Evolutionary conservation across 148 eudicot genomes (phyloP), one percentile per base, ranked within the genome.

Genomic region (Rhododendron ovatum): DNA sequence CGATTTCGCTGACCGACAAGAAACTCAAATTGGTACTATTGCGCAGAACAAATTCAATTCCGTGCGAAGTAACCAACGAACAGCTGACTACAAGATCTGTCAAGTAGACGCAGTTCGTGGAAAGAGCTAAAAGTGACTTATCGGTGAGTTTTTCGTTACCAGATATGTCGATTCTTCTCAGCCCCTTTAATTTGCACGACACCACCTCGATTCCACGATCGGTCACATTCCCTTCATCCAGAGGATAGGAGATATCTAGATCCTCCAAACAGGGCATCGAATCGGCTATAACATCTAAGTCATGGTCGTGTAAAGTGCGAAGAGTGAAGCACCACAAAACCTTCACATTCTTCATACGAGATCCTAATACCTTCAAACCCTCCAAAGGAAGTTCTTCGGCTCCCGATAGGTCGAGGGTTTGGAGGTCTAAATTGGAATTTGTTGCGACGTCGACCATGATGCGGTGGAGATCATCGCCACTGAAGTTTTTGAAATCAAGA

Each of bases 131-230:
- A 5, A 95, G 88, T 30, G 94, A 90, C 48, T 86, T 87, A 89
- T 95, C 95, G 0, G 96, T 85, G 39, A 95, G 33, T 61, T 89
- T 84, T 51, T 76, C 74, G 85, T 93, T 90, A 15, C 92, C 93
- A 14, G 95, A 88, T 37, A 95, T 28, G 86, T 93, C 71, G 82
- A 95, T 92, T 79, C 73, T 92, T 55, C 83, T 86, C 91, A 95
- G 79, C 3, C 88, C 87, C 65, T 50, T 53, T 8, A 95, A 69
- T 63, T 82, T 90, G 4, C 83, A 85, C 77, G 94, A 91, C 87
- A 95, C 65, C 47, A 88, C 73, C 80, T 88, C 86, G 59, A 95
- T 82, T 5, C 43, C 98, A 78, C 33, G 22, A 89, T 95, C 96
- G 48, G 93, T 92, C 55, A 95, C 77, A 26, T 10, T 13, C 2